Evolutionary conservation across 2,329 filamentous ascomycete genomes (phyloP), one percentile per base, ranked within the genome.

Genomic region (Uncinocarpus reesii): DNA sequence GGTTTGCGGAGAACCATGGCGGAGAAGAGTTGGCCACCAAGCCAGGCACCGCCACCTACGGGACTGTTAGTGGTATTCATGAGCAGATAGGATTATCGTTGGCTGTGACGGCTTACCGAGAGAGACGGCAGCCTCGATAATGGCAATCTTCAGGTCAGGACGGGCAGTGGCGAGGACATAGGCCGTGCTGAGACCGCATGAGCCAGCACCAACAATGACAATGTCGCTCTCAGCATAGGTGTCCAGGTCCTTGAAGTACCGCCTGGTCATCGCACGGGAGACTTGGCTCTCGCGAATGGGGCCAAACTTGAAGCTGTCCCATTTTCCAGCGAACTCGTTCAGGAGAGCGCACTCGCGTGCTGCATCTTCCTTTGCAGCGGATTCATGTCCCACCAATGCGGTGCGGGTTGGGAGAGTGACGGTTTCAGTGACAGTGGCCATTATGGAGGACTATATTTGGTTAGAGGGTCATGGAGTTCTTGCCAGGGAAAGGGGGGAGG

Each of bases 1-100:
- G 89, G 87, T 74, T 92, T 93, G 60, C 88, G 84, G 82, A 95
- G 88, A 42, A 95, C 78, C 88, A 95, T 95, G 62, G 88, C 88
- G 52, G 81, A 86, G 79, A 95, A 95, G 50, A 95, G 84, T 73
- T 95, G 89, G 15, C 88, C 88, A 50, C 89, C 89, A 38, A 95
- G 80, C 88, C 88, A 95, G 53, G 87, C 88, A 60, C 88, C 88
- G 55, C 88, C 88, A 52, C 86, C 86, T 73, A 31, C 52, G 41
- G 5, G 11, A 43, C n/a, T 23, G 24, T 45, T 15, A 40, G 36
- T 45, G 10, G 8, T 35, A 3, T 40, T 7, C 6, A 10, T n/a
- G 20, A 16, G 13, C 16, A 31, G n/a, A n/a, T 37, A 26, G 15
- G 18, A 21, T 2, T 36, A n/a, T 4, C 2, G 13, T 3, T 26